Evolutionary conservation across 1,139 yeast species (phyloP).

Genomic region (Diutina scorzettiae): DNA sequence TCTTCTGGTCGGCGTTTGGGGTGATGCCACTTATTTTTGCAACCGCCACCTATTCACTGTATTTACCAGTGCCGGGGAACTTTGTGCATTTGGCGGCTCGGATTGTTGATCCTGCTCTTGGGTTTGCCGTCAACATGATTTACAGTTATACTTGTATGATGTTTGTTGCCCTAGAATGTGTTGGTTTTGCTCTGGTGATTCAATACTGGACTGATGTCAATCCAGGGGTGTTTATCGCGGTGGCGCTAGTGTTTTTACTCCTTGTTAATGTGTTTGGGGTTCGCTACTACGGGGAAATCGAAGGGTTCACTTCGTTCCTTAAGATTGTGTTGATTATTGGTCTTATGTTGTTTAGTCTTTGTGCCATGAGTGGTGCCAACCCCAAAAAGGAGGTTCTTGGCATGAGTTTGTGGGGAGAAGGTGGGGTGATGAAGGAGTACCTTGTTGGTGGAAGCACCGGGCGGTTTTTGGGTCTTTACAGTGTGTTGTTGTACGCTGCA

Average conservation of each 20-base stretch:
- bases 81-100: slow-evolving; percentile 26
- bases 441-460: slow-evolving; percentile 24
- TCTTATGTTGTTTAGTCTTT: slow-evolving; percentile 25
- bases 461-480: slow-evolving; percentile 25
- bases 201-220: slow-evolving; percentile 29
- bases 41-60: slow-evolving; percentile 30
- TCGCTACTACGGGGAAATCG: slow-evolving; percentile 30
- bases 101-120: slow-evolving; percentile 29
- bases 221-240: slow-evolving; percentile 26
- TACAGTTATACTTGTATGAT: slow-evolving; percentile 26
- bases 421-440: slow-evolving; percentile 23
- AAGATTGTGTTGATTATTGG: slow-evolving; percentile 29
- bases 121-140: slow-evolving; percentile 26
- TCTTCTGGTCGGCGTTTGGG: slow-evolving; percentile 22
- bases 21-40: slow-evolving; percentile 31
- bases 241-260: slow-evolving; percentile 18
- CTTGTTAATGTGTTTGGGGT: slow-evolving; percentile 25
- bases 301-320: slow-evolving; percentile 24
- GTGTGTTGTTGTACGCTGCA: slow-evolving; percentile 25
- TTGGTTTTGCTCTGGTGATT: slow-evolving; percentile 24
- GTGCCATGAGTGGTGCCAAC: slow-evolving; percentile 31
- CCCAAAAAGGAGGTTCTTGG: slow-evolving; percentile 27
- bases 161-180: slow-evolving; percentile 27
- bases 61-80: slow-evolving; percentile 27
- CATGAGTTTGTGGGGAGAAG: slow-evolving; percentile 22